Evolutionary conservation across 106 monocot species (phyloP), one percentile per base, ranked within the genome.

Genomic region (Acanthochlamys bracteata): DNA sequence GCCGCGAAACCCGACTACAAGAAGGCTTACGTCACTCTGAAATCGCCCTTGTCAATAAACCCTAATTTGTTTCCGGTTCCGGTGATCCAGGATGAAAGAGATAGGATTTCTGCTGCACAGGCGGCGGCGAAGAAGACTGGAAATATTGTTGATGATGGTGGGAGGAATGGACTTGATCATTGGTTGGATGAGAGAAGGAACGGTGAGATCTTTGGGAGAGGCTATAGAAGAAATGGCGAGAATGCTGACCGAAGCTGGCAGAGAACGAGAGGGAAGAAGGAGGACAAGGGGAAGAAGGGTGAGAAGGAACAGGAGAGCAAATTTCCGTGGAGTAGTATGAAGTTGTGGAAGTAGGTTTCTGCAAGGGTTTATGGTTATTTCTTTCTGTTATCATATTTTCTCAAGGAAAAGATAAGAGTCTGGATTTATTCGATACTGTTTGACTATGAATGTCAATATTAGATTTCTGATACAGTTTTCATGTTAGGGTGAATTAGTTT

Each of bases 21-120:
- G 85, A 98, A 98, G 84, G 91, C 96, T 43, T 98, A 91, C 70
- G 80, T 98, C 72, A 98, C 96, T 19, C 83, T 98, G 63, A 70
- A 78, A 22, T 17, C 71, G 1, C 98, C 98, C n/a, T 88, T 98
- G 49, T 74, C 88, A 21, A 54, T 98, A 41, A 21, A 55, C 55
- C 55, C 55, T 10, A 55, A 21, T 55, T 10, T 55, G 22, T 55
- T 55, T 22, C 55, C 55, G 1, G 20, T 55, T 22, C 22, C 55
- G 20, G 1, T 55, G 10, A 55, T 55, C 3, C 55, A 55, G 22
- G 55, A 55, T 3, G 55, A 55, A 20, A 19, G 55, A 19, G 55
- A 55, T 1, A 55, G 20, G 20, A 55, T 55, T 21, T 6, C 55
- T 10, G 55, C 55, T 10, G 55, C 55, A 20, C 55, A 55, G 55